A percentile compares a stretch with the other conserved stretches of the same genome.
phyloP scores from a whole-genome alignment of 306 rosid species.

The Sicyos edulis region DNA sequence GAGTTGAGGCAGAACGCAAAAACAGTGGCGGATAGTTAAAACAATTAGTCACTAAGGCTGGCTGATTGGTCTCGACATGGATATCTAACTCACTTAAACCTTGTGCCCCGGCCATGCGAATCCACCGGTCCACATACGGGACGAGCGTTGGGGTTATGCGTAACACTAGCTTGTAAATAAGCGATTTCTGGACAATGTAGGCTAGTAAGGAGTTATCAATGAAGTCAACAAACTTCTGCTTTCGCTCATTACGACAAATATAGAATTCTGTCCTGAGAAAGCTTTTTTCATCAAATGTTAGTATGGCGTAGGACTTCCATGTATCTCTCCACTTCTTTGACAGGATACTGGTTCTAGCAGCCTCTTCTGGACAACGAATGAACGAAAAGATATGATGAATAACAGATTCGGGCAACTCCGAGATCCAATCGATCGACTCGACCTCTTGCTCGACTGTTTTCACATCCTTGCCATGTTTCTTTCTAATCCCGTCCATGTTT shows the following conservation, averaged over 20 bases:
- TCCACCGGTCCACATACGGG: not conserved
- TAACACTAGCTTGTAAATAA: conserved; percentile 14
- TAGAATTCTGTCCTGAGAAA: not conserved
- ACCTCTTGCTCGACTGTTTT: conserved; percentile 7
- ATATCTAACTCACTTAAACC: conserved; percentile 7
- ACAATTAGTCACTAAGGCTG: not conserved
- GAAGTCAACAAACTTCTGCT: not conserved
- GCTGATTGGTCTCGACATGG: not conserved
- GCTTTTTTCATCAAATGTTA: conserved; percentile 32
- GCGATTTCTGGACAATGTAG: not conserved
- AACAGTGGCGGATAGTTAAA: not conserved
- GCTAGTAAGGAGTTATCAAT: conserved; percentile 12
- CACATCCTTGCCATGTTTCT: not conserved
- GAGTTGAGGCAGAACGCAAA: conserved; percentile 3
- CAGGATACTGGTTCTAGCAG: conserved; percentile 41
- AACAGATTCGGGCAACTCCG: conserved; percentile 37
- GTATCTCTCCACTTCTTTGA: conserved; percentile 49
- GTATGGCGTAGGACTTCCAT: conserved; percentile 38
- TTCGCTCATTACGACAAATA: not conserved
- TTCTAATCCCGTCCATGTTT: not conserved
- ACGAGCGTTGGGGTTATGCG: not conserved
- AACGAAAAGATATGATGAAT: conserved; percentile 44
- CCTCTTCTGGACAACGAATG: conserved; percentile 34
- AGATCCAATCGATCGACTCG: not conserved
- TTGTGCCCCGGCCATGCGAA: not conserved